These are phyloP conservation scores for Flaveria floridana DNA, from an alignment of 140 eudicot species.

Conservation along the genomic window DNA sequence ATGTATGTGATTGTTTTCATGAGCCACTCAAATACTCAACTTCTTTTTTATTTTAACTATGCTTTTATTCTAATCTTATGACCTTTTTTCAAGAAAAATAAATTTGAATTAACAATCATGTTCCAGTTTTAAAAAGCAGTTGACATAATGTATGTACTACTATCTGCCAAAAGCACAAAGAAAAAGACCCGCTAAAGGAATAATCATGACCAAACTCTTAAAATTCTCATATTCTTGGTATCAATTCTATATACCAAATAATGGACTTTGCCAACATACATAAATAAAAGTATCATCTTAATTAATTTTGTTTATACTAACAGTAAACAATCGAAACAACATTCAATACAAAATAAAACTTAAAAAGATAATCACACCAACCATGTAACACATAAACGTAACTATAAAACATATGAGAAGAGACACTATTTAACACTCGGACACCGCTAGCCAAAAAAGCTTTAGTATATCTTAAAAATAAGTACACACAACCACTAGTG, in stretches of 20 bases:
- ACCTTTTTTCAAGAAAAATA: neutral
- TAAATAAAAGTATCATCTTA: neutral
- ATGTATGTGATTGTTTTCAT: neutral
- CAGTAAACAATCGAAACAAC: too few species aligned
- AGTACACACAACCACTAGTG: too few species aligned
- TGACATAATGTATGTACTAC: neutral
- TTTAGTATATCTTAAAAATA: too few species aligned
- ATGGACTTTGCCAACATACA: constrained; percentile 26
- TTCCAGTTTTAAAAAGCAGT: neutral
- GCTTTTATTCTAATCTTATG: neutral
- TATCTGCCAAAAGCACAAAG: neutral
- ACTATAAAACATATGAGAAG: too few species aligned
- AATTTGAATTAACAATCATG: neutral
- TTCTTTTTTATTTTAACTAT: neutral
- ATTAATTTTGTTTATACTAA: neutral
- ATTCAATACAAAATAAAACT: neutral
- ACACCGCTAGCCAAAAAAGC: too few species aligned
- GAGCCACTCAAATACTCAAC: neutral
- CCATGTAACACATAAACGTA: too few species aligned
- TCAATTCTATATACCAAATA: constrained; percentile 28
- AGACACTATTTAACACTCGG: too few species aligned
- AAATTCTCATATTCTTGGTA: constrained; percentile 1
- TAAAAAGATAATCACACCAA: too few species aligned
- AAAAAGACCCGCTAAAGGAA: neutral
- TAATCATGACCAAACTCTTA: neutral